Evolutionary conservation across 345 rosid genomes (phyloP), one percentile per base, ranked within the genome.

Genomic region (Rhizophora mangle): DNA sequence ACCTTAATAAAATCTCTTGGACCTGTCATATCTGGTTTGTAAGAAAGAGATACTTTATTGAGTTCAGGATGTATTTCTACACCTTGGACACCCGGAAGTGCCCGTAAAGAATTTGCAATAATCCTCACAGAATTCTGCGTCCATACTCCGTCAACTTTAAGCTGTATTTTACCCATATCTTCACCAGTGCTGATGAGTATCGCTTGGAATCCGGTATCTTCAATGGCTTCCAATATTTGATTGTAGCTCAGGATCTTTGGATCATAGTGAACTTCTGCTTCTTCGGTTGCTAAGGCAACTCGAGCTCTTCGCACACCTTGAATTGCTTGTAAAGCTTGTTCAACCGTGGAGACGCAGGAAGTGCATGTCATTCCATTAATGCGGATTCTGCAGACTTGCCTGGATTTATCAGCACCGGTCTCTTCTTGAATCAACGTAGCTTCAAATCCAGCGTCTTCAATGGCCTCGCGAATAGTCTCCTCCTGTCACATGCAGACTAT

Each of bases 331-430:
- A 94, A 57, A 69, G 83, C 89, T 57, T 84, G 67, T 77, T 94
- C 98, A 9, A 87, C 78, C 6, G 95, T 82, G 54, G 95, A 72
- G 51, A 93, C 88, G 80, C 97, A 94, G 4, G 96, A 79, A 20
- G 95, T 82, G 81, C 98, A 89, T n/a, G 93, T 88, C 97, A 94
- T 94, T 77, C 98, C 95, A 13, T 73, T 87, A 22, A 91, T 91
- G 47, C 83, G 85, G 21, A 94, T 84, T 2, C 93, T 73, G 68
- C 98, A 91, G 18, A 87, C 84, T 80, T 83, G 95, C 36, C 37
- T 81, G 26, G 87, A 81, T 68, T 74, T 80, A 63, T 88, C 29
- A 11, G 24, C 87, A 72, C 63, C 77, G 27, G 67, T 70, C 37
- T 88, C 96, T 31, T 82, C 92, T 66, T 78, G 58, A 6, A 91